Conservation (phyloP, 345 rosid genomes). For the Populus davidiana region DNA sequence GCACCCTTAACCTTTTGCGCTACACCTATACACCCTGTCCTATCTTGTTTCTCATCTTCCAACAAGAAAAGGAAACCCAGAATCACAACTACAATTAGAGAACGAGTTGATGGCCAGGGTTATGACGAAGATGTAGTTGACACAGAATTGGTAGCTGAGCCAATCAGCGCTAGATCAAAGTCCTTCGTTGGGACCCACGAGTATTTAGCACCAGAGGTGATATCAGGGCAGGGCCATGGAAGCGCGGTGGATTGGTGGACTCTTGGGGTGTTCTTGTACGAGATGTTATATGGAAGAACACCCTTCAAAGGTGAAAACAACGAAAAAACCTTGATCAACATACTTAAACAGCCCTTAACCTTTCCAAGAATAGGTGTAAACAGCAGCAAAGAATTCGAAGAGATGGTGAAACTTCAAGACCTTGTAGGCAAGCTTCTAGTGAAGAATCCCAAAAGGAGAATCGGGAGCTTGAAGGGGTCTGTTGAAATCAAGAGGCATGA, state of each 20-base stretch:
- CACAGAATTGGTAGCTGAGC: slow-evolving; percentile 72
- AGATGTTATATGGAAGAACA: slow-evolving; percentile 79
- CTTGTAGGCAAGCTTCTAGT: slow-evolving; percentile 61
- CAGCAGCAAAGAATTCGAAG: slow-evolving; percentile 52
- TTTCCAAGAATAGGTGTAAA: slow-evolving; percentile 65
- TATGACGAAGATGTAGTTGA: slow-evolving; percentile 6
- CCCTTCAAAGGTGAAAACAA: slow-evolving; percentile 94
- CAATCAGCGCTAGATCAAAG: slow-evolving; percentile 66
- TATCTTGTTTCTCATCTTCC: slow-evolving; percentile 60
- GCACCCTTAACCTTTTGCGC: slow-evolving; percentile 45
- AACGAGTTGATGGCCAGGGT: slow-evolving; percentile 28
- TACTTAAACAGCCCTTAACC: slow-evolving; percentile 65
- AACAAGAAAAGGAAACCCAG: slow-evolving; percentile 32
- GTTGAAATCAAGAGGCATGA: slow-evolving; percentile 79
- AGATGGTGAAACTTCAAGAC: slow-evolving; percentile 66
- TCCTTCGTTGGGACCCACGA: slow-evolving; percentile 95
- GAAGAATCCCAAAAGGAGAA: slow-evolving; percentile 83
- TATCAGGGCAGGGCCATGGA: slow-evolving; percentile 96
- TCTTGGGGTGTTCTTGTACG: slow-evolving; percentile 75
- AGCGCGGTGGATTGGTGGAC: slow-evolving; percentile 99
- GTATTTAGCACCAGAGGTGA: slow-evolving; percentile 92
- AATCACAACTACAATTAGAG: slow-evolving; percentile 45
- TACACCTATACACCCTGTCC: slow-evolving; percentile 60
- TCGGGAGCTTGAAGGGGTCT: slow-evolving; percentile 74
- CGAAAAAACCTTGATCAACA: slow-evolving; percentile 74